These are phyloP conservation scores for Talaromyces trachyspermus DNA, from an alignment of 495 filamentous ascomycete genomes.

Conservation along the genomic window DNA sequence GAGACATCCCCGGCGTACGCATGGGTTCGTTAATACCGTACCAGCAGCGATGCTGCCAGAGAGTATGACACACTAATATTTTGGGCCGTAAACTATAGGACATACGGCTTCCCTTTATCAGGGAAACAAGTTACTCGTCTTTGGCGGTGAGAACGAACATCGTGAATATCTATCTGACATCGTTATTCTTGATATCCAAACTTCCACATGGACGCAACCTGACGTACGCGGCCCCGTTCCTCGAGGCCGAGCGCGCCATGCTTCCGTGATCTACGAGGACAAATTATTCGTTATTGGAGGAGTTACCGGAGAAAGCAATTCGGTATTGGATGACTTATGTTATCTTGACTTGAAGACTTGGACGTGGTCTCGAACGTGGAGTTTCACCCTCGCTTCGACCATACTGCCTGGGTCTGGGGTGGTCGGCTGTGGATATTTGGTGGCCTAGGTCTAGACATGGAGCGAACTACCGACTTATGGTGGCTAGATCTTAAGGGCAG, in stretches of 20 bases:
- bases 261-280: conserved; percentile 89
- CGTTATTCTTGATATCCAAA: conserved; percentile 90
- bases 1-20: conserved; percentile 93
- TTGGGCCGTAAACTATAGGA: conserved; percentile 42
- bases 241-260: conserved; percentile 84
- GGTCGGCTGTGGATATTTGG: conserved; percentile 97
- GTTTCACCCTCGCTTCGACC: conserved; percentile 91
- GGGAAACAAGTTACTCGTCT: conserved; percentile 88
- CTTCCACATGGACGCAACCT: conserved; percentile 89
- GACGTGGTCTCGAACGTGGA: conserved; percentile 96
- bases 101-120: conserved; percentile 95
- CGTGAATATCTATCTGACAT: conserved; percentile 91
- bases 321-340: conserved; percentile 88
- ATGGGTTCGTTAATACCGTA: conserved; percentile 64
- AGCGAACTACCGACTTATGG: conserved; percentile 89
- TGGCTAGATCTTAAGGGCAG: conserved; percentile 91
- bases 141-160: conserved; percentile 97
- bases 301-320: conserved; percentile 77
- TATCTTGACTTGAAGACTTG: conserved; percentile 95
- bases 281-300: conserved; percentile 93
- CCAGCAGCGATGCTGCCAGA: too few relatives aligned
- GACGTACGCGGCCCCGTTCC: conserved; percentile 75
- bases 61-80: too few relatives aligned
- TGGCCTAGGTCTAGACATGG: conserved; percentile 88
- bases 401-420: conserved; percentile 85